Percentiles rank a stretch among this genome's conserved stretches.
Conservation (phyloP, 2,329 filamentous ascomycete genomes). For the Penicillium sp. region DNA sequence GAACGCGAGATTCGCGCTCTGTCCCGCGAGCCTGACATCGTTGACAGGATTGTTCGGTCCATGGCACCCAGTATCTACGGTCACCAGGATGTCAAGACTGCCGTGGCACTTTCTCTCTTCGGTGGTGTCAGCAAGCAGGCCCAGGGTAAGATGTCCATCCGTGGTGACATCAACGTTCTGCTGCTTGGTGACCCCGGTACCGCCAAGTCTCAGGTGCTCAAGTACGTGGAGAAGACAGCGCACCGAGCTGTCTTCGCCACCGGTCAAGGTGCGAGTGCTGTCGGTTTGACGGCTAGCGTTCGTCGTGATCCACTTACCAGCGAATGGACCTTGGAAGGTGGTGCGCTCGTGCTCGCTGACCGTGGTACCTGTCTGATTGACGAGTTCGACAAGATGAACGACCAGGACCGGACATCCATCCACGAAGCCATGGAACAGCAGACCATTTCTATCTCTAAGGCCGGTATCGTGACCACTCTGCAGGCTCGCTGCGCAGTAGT, state of each 20-base stretch:
- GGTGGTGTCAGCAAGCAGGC: slow-evolving; percentile 90
- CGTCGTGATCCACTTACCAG: slow-evolving; percentile 91
- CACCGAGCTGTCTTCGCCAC: slow-evolving; percentile 97
- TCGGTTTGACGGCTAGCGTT: slow-evolving; percentile 95
- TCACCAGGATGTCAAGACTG: slow-evolving; percentile 95
- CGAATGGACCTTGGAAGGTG: slow-evolving; percentile 97
- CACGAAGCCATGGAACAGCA: slow-evolving; percentile 99
- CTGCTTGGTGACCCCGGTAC: slow-evolving; percentile 96
- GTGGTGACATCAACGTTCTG: slow-evolving; percentile 97
- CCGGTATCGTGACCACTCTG: slow-evolving; percentile 94
- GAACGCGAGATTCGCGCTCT: slow-evolving; percentile 85
- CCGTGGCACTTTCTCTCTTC: slow-evolving; percentile 88
- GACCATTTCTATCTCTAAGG: slow-evolving; percentile 98
- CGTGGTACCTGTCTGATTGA: slow-evolving; percentile 95
- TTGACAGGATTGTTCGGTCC: slow-evolving; percentile 88
- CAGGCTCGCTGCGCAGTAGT: slow-evolving; percentile 96
- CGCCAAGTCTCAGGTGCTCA: slow-evolving; percentile 94
- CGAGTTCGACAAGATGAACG: slow-evolving; percentile 99
- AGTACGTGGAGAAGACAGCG: slow-evolving; percentile 96
- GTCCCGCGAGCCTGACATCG: slow-evolving; percentile 84
- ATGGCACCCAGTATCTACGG: slow-evolving; percentile 98
- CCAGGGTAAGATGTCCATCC: slow-evolving; percentile 84
- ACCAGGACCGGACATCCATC: slow-evolving; percentile 95
- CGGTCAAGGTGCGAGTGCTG: slow-evolving; percentile 92
- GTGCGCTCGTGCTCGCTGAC: slow-evolving; percentile 91